Base-by-base conservation (phyloP, 495 filamentous ascomycete genomes). In the Penicillium paxilli region DNA sequence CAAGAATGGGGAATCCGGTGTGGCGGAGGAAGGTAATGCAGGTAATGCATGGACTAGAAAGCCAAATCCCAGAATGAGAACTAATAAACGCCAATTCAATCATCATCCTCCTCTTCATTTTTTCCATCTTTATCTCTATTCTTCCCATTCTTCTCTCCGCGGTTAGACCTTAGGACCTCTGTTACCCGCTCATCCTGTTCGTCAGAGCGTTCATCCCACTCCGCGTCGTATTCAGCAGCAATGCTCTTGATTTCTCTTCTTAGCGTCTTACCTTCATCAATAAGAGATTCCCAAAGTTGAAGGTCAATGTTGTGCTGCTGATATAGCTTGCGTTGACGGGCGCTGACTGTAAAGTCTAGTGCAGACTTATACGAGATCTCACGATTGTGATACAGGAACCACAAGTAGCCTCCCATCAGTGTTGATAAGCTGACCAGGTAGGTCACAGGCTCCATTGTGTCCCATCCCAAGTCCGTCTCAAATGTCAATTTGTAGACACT, bases 351-450 rank as follows among this genome's bases (percentile, higher is more conserved):
- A 52, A 92, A 81, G 62, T 94, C 94, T 64, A 96, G 80, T 20
- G 91, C 91, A 5, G 86, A 85, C 53, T 86, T 85, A 71, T 96
- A 96, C 37, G 82, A 88, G 17, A 96, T 87, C 71, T 96, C 91
- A 38, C 90, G 84, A 70, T 92, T 96, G 66, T 95, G 88, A 69
- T 92, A 96, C 10, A 98, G 78, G 63, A 97, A 96, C 88, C 91
- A 96, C 56, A 95, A 73, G 59, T 96, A 98, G 22, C 91, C 91
- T 32, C 86, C 84, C 75, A 98, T 94, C 66, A 96, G 80, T 14
- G 88, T 90, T 6, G 84, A 82, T 55, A 96, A 77, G 11, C 89
- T 90, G 10, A 89, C 89, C 32, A 96, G 81, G 63, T 96, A 96
- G 45, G 90, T 96, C 2, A 96, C 82, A 0, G 93, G 92, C 68